Percentiles rank a stretch among this genome's conserved stretches.
Evolutionary conservation across 2,329 filamentous ascomycete genomes (phyloP).

Genomic region (Chrysoporthe austroafricana): DNA sequence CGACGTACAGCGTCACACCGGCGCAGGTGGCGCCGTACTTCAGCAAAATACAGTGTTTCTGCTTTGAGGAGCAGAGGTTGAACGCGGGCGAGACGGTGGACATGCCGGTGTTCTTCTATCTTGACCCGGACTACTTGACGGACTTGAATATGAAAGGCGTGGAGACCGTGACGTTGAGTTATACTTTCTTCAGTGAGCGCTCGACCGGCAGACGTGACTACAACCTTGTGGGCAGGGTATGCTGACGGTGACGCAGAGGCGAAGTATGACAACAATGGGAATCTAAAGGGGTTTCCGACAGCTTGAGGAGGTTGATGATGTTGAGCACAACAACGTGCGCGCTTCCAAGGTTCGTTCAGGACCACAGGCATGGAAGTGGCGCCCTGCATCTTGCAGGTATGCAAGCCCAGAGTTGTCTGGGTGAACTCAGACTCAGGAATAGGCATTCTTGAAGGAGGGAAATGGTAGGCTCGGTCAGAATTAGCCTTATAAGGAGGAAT

Average conservation of each 20-base stretch:
- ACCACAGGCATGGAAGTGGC: neutral
- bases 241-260: conserved; percentile 64
- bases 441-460: neutral
- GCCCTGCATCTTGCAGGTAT: neutral
- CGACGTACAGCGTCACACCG: conserved; percentile 95
- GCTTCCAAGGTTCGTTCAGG: neutral
- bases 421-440: neutral
- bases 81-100: conserved; percentile 96
- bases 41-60: conserved; percentile 99
- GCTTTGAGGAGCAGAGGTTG: conserved; percentile 94
- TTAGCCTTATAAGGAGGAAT: neutral
- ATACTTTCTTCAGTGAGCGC: conserved; percentile 95
- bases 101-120: conserved; percentile 99
- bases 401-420: neutral
- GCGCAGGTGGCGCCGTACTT: conserved; percentile 97
- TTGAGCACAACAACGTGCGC: neutral
- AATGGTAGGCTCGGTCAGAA: neutral
- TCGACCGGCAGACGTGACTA: neutral
- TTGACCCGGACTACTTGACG: conserved; percentile 91
- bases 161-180: conserved; percentile 92
- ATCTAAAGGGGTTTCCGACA: conserved; percentile 51
- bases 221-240: neutral
- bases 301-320: neutral
- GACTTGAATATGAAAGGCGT: conserved; percentile 93
- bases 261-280: conserved; percentile 80